Evolutionary conservation across 2,329 filamentous ascomycete species (phyloP).

Genomic region (Claviceps monticola): DNA sequence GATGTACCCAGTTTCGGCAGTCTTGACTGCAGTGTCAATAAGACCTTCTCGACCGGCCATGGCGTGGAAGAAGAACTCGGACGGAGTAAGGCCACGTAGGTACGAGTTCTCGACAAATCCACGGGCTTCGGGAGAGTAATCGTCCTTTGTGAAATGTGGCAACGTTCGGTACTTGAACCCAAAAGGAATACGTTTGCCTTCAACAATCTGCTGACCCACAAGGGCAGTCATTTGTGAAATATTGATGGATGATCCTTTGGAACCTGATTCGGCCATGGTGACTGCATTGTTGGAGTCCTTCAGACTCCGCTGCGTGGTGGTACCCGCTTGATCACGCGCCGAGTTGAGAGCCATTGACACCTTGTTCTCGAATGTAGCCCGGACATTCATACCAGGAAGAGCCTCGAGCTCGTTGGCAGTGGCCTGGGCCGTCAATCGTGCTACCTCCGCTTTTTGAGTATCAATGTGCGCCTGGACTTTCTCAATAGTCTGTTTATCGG

Average conservation of each 20-base stretch:
- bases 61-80: conserved; percentile 98
- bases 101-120: conserved; percentile 99
- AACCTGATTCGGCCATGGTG: conserved; percentile 90
- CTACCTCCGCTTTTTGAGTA: conserved; percentile 69
- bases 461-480: conserved; percentile 75
- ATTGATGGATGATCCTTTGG: conserved; percentile 98
- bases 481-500: conserved; percentile 69
- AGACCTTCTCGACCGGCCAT: conserved; percentile 99
- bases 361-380: conserved; percentile 95
- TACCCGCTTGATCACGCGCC: conserved; percentile 93
- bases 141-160: conserved; percentile 97
- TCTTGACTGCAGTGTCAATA: conserved; percentile 98
- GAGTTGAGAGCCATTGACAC: conserved; percentile 89
- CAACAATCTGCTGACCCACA: conserved; percentile 94
- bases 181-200: conserved; percentile 97
- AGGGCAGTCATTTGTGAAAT: conserved; percentile 99
- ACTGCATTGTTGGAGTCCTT: conserved; percentile 96
- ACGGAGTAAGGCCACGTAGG: conserved; percentile 82
- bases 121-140: conserved; percentile 92
- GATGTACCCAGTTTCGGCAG: conserved; percentile 96
- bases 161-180: conserved; percentile 97
- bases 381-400: conserved; percentile 95
- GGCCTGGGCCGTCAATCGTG: conserved; percentile 59
- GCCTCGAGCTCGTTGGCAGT: conserved; percentile 81
- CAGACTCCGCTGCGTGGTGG: conserved; percentile 76